Evolutionary conservation across 495 filamentous ascomycete species (phyloP).

Genomic region (Penicillium verhagenii): DNA sequence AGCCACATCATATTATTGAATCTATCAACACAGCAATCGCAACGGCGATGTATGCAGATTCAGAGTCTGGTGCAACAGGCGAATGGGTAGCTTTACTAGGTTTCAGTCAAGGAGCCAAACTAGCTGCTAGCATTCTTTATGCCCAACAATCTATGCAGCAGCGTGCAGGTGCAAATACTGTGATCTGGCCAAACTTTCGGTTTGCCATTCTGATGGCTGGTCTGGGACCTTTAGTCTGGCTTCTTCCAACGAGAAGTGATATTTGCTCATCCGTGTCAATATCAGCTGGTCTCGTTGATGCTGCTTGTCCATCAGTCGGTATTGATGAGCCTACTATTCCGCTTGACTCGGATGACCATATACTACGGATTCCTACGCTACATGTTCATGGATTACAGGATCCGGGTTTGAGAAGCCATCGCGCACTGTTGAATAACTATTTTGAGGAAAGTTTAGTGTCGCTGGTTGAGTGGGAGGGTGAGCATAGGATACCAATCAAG

Average conservation of each 20-base stretch:
- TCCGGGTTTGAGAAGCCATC: background rate
- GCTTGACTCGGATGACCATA: background rate
- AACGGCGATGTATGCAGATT: constrained; percentile 30
- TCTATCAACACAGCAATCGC: constrained; percentile 3
- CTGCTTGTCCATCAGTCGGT: background rate
- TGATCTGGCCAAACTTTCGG: background rate
- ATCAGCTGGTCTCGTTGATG: background rate
- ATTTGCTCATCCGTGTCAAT: background rate
- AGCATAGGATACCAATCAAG: constrained; percentile 6
- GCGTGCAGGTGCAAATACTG: background rate
- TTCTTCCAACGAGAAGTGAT: constrained; percentile 27
- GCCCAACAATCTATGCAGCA: constrained; percentile 15
- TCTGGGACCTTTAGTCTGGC: constrained; percentile 50
- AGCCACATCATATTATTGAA: background rate
- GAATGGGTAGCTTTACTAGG: constrained; percentile 59
- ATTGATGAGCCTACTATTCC: background rate
- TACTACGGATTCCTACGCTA: constrained; percentile 2
- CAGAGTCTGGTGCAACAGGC: constrained; percentile 45
- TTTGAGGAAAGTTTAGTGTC: background rate
- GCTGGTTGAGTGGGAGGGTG: constrained; percentile 6
- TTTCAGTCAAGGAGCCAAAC: constrained; percentile 59
- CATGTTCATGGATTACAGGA: constrained; percentile 6
- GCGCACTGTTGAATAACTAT: background rate
- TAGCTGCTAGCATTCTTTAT: constrained; percentile 46
- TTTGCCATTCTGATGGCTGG: constrained; percentile 54